Evolutionary conservation across 2,329 filamentous ascomycete species (phyloP), one percentile per base, ranked within the genome.

Genomic region (Paraphoma sp.): DNA sequence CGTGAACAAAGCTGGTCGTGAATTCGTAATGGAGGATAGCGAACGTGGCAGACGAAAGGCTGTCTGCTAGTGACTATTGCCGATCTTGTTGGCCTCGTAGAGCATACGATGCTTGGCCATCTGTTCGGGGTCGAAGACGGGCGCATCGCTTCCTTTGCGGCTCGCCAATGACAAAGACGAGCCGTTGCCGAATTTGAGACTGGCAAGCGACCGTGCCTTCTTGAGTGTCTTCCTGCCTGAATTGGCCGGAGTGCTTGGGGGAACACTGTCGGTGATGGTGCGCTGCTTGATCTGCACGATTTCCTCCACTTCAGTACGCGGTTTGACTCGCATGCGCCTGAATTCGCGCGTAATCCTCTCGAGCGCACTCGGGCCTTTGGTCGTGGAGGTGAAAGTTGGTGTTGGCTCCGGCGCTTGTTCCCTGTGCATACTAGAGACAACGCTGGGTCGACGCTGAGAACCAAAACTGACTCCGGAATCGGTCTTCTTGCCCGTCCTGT

Each of bases 391-490:
- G 12, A 59, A 62, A 29, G 60, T 65, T 16, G 59, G 23, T 29
- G 62, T 60, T 4, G 67, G 57, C 44, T 66, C 61, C 2, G 66
- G 59, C 10, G 61, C 60, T n/a, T 65, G 60, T 48, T 62, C 65
- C 45, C 75, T 73, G 28, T 68, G 63, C 4, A 63, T 47, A 43
- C 57, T 69, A 14, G 64, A 61, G 3, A 52, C 70, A 18, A 72
- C 69, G 36, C 72, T 74, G 14, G 73, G 72, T 31, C 72, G 63
- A 30, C 64, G 64, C 29, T 75, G 69, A 29, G 74, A 74, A 48
- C 78, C 80, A 65, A 88, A 87, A 72, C 85, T 87, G 56, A 88
- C 83, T 17, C 86, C 87, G 3, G 87, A 89, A 69, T 89, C 87
- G 18, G 83, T 83, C 73, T 87, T 88, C 65, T 85, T 82, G 38